A percentile compares a stretch with the other conserved stretches of the same genome.
phyloP scores from a whole-genome alignment of 2,329 filamentous ascomycete genomes.

The Cordyceps pruinosa region DNA sequence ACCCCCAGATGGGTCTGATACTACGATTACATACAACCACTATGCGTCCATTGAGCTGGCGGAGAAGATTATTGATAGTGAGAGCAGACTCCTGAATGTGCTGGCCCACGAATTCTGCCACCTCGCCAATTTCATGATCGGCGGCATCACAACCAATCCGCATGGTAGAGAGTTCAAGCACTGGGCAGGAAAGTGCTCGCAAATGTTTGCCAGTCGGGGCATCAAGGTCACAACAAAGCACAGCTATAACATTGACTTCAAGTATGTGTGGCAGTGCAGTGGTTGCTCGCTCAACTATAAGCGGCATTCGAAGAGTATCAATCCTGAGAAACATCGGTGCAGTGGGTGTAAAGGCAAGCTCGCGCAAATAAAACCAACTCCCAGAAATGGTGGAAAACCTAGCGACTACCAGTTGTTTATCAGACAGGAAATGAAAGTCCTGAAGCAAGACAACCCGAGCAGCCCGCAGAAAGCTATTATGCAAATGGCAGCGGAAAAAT shows the following conservation, averaged over 20 bases:
- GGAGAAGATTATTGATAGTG: constrained; percentile 76
- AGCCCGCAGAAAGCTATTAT: constrained; percentile 62
- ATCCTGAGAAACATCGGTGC: constrained; percentile 64
- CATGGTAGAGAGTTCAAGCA: constrained; percentile 79
- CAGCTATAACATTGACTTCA: constrained; percentile 82
- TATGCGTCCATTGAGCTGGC: constrained; percentile 84
- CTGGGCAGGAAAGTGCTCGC: constrained; percentile 55
- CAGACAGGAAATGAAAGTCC: constrained; percentile 58
- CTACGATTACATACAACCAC: constrained; percentile 34
- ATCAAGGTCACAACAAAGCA: constrained; percentile 86
- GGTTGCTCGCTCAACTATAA: constrained; percentile 67
- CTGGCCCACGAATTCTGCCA: constrained; percentile 98
- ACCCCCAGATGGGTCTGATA: constrained; percentile 19
- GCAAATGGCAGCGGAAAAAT: constrained; percentile 57
- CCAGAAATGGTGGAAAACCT: constrained; percentile 30
- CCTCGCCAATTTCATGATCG: constrained; percentile 84
- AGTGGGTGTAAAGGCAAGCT: constrained; percentile 66
- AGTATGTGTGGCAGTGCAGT: constrained; percentile 78
- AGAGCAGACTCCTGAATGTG: constrained; percentile 74
- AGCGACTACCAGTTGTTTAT: constrained; percentile 48
- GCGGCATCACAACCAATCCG: constrained; percentile 64
- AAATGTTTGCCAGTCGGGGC: constrained; percentile 51
- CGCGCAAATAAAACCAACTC: constrained; percentile 72
- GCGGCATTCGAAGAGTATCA: constrained; percentile 79
- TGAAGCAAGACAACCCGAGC: constrained; percentile 49